These are phyloP conservation scores for Leptodermis oblonga DNA, from an alignment of 257 asterid genomes.

Conservation along the genomic window DNA sequence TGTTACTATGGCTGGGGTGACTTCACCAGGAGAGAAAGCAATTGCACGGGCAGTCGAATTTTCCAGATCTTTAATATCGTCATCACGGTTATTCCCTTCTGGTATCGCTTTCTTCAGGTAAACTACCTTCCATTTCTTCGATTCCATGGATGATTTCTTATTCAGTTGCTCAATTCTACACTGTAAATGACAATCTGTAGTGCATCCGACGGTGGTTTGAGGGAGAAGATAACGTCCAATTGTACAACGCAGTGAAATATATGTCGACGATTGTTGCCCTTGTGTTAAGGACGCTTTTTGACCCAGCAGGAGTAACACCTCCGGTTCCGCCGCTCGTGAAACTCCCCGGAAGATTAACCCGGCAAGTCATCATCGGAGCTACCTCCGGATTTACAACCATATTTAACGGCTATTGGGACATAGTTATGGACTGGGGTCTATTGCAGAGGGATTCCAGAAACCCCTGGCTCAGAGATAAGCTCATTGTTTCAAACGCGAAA, in stretches of 20 bases:
- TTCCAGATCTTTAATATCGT: slow-evolving; percentile 39
- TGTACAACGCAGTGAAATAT: slow-evolving; percentile 53
- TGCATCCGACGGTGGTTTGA: slow-evolving; percentile 59
- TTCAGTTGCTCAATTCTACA: neutral
- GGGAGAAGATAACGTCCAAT: slow-evolving; percentile 47
- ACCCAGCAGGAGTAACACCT: no score
- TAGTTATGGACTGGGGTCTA: slow-evolving; percentile 83
- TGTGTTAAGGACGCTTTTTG: slow-evolving; percentile 51
- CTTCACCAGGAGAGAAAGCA: slow-evolving; percentile 43
- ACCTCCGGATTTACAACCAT: slow-evolving; percentile 61
- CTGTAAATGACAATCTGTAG: slow-evolving; percentile 15
- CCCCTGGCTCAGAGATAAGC: slow-evolving; percentile 82
- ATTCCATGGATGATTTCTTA: neutral
- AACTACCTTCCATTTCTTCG: no score
- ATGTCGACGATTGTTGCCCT: slow-evolving; percentile 67
- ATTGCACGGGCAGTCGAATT: slow-evolving; percentile 18
- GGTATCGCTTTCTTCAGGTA: slow-evolving; percentile 69
- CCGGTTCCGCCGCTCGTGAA: no score
- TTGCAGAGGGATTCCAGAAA: slow-evolving; percentile 48
- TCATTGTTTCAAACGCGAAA: slow-evolving; percentile 50
- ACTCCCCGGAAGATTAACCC: slow-evolving; percentile 4
- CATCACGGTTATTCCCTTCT: slow-evolving; percentile 62
- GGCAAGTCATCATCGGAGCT: slow-evolving; percentile 49
- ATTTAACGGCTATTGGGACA: slow-evolving; percentile 71
- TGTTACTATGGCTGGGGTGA: slow-evolving; percentile 73